These are phyloP conservation scores for Tanacetum coccineum DNA, from an alignment of 129 eudicot species.

Conservation along the genomic window DNA sequence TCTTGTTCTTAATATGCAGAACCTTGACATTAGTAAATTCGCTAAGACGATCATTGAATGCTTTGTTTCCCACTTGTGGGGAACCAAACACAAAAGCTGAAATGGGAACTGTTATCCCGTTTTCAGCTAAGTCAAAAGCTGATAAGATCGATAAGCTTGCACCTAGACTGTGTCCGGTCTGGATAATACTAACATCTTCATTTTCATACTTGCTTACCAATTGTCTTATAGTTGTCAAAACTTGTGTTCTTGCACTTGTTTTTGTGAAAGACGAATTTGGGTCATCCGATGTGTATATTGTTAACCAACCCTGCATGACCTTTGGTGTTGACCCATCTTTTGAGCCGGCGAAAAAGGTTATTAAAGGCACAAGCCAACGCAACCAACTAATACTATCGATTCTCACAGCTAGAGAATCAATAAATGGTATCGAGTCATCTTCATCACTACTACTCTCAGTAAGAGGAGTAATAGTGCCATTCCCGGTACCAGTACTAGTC, in stretches of 20 bases:
- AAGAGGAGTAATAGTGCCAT: too few species aligned
- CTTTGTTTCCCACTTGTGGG: slow-evolving; percentile 79
- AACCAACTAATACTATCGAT: too few species aligned
- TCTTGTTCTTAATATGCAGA: slow-evolving; percentile 64
- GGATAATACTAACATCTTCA: slow-evolving; percentile 54
- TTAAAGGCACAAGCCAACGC: too few species aligned
- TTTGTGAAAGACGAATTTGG: slow-evolving; percentile 73
- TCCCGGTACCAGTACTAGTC: background rate
- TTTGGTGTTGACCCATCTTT: slow-evolving; percentile 16
- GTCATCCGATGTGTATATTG: slow-evolving; percentile 59
- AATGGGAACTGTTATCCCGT: slow-evolving; percentile 58
- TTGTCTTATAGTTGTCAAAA: slow-evolving; percentile 39
- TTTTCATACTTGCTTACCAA: slow-evolving; percentile 37
- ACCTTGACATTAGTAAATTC: slow-evolving; percentile 53
- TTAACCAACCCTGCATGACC: slow-evolving; percentile 85
- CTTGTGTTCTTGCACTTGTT: slow-evolving; percentile 61
- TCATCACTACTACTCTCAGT: slow-evolving; percentile 21
- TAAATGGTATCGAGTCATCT: slow-evolving; percentile 31
- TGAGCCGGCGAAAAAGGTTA: too few species aligned
- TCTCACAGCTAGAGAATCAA: too few species aligned
- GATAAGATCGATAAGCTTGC: slow-evolving; percentile 61
- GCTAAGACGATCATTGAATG: slow-evolving; percentile 50
- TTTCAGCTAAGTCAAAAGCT: slow-evolving; percentile 75
- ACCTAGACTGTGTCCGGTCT: slow-evolving; percentile 83
- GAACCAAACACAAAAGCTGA: slow-evolving; percentile 77